Evolutionary conservation across 2,329 filamentous ascomycete species (phyloP).

Genomic region (Annulohypoxylon truncatum): DNA sequence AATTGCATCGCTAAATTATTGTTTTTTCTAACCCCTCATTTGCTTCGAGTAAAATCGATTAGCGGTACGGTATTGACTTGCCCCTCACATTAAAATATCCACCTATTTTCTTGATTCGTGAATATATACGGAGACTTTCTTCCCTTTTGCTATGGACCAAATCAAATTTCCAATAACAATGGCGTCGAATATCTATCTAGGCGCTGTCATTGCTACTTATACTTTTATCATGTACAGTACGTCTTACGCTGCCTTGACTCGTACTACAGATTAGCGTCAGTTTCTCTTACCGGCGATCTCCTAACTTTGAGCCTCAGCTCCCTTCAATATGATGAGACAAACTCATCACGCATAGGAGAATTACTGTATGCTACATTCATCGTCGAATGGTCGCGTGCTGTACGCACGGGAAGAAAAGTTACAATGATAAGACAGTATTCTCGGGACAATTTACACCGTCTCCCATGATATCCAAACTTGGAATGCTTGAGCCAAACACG

Average conservation of each 20-base stretch:
- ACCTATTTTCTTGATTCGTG: constrained; percentile 7
- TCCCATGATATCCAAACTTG: constrained; percentile 26
- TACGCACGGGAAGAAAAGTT: constrained; percentile 13
- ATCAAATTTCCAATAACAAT: background rate
- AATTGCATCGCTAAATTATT: constrained; percentile 30
- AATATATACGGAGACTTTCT: background rate
- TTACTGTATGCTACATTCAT: background rate
- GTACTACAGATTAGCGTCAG: background rate
- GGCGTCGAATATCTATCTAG: background rate
- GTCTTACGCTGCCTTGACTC: background rate
- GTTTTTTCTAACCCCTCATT: constrained; percentile 31
- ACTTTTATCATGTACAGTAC: background rate
- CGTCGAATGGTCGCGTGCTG: constrained; percentile 25
- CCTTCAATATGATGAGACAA: background rate
- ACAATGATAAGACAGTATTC: constrained; percentile 17
- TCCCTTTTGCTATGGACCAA: background rate
- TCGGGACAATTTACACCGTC: constrained; percentile 21
- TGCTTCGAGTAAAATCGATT: background rate
- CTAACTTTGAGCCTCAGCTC: background rate
- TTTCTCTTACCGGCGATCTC: constrained; percentile 1
- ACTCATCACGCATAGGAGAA: background rate
- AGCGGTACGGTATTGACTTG: constrained; percentile 21
- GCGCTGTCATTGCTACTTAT: background rate
- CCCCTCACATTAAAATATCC: constrained; percentile 13
- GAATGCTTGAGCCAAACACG: constrained; percentile 26